phyloP scores from a whole-genome alignment of 495 filamentous ascomycete species.

The Aspergillus olivimuriae region DNA sequence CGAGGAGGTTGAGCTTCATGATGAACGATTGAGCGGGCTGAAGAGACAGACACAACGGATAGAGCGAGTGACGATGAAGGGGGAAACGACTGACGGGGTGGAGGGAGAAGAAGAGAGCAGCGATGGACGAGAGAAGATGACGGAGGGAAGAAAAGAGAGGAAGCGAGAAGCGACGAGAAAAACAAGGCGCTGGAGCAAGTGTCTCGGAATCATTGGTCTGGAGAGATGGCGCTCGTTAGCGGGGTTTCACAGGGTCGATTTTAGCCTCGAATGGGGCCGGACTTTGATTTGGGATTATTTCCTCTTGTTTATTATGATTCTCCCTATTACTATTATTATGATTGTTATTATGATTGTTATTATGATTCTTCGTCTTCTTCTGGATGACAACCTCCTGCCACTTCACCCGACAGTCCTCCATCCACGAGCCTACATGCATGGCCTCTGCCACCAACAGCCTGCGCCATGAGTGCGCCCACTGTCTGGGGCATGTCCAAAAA shows the following conservation, averaged over 20 bases:
- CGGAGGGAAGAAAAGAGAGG: conserved; percentile 4
- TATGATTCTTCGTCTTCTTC: not conserved
- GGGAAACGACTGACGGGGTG: conserved; percentile 7
- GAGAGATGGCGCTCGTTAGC: conserved; percentile 3
- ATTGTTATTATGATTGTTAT: not conserved
- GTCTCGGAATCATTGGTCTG: not conserved
- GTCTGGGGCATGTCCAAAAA: no score
- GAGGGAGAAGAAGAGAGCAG: conserved; percentile 8
- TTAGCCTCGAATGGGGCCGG: not conserved
- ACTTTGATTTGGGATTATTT: not conserved
- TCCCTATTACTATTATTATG: not conserved
- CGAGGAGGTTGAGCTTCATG: conserved; percentile 40
- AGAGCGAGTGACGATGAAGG: conserved; percentile 13
- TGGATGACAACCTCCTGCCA: no score
- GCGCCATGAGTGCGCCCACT: no score
- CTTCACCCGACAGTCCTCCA: no score
- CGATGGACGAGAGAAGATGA: conserved; percentile 2
- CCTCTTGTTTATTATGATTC: not conserved
- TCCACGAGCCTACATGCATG: no score
- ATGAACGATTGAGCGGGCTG: conserved; percentile 10
- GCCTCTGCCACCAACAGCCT: no score
- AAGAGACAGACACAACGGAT: conserved; percentile 12
- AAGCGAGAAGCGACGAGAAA: not conserved
- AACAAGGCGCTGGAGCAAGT: not conserved
- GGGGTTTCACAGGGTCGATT: conserved; percentile 6